A percentile compares a stretch with the other conserved stretches of the same genome.
Conservation (phyloP, 495 filamentous ascomycete genomes). For the Durotheca rogersii region DNA sequence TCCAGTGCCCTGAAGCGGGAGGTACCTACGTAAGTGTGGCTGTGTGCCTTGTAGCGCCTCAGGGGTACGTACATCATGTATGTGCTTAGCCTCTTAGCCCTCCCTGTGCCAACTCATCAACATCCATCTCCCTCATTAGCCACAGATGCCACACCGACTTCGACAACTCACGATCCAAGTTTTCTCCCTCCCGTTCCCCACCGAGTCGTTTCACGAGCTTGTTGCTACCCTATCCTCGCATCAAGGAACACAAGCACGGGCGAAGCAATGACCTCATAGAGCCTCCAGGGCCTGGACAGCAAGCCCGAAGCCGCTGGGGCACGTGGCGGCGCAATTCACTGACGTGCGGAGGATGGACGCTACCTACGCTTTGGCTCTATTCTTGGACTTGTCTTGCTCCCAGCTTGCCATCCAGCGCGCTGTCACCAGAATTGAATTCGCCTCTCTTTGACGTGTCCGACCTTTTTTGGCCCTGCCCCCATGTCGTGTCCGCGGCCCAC, state of each 20-base stretch:
- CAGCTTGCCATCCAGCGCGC: conserved; percentile 4
- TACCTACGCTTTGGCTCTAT: too few relatives aligned
- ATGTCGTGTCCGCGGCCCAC: conserved; percentile 25
- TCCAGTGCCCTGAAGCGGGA: conserved; percentile 5
- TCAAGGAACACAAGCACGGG: conserved; percentile 5
- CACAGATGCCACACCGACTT: conserved; percentile 22
- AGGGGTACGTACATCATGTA: not conserved
- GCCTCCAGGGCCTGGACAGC: conserved; percentile 8
- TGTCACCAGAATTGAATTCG: conserved; percentile 9
- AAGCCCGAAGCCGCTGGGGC: conserved; percentile 18
- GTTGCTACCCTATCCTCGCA: not conserved
- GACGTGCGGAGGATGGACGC: conserved; percentile 13
- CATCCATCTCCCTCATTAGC: conserved; percentile 29
- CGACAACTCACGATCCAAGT: conserved; percentile 8
- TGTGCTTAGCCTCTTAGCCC: conserved; percentile 11
- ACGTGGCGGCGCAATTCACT: not conserved
- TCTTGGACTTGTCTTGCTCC: conserved; percentile 5
- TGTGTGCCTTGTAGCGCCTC: conserved; percentile 5
- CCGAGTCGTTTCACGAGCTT: conserved; percentile 9
- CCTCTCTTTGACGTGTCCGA: conserved; percentile 19
- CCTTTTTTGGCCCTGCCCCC: too few relatives aligned
- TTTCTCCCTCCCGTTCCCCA: conserved; percentile 12
- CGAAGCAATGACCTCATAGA: conserved; percentile 29
- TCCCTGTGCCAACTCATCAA: conserved; percentile 25
- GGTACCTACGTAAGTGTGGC: conserved; percentile 27